Percentiles rank a stretch among this genome's conserved stretches.
Evolutionary conservation across 805 yeast species (phyloP).

Genomic region (Yarrowia hollandica): DNA sequence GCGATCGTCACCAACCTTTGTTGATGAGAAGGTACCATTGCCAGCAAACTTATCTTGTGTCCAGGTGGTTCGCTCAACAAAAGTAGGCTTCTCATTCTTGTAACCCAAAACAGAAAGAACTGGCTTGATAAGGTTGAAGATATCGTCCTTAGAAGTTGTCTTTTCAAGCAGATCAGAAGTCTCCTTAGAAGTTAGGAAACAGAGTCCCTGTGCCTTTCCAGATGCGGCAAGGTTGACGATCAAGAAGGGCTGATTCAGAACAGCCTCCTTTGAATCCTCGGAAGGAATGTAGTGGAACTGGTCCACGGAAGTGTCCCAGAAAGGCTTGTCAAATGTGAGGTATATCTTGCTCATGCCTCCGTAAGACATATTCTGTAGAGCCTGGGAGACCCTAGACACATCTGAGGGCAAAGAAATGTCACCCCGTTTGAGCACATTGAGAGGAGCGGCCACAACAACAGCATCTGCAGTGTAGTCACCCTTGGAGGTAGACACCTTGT

Average conservation of each 20-base stretch:
- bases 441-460: constrained; percentile 38
- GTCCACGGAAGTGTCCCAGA: constrained; percentile 39
- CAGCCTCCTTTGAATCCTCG: constrained; percentile 32
- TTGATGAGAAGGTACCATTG: constrained; percentile 38
- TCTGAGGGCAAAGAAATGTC: constrained; percentile 36
- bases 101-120: constrained; percentile 26
- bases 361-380: constrained; percentile 35
- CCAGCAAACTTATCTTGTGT: constrained; percentile 39
- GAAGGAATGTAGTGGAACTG: constrained; percentile 36
- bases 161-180: constrained; percentile 32
- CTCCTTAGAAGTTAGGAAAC: constrained; percentile 34
- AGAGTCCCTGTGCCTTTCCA: constrained; percentile 35
- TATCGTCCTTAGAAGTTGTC: constrained; percentile 32
- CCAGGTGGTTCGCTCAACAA: constrained; percentile 38
- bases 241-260: constrained; percentile 32
- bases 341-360: constrained; percentile 40
- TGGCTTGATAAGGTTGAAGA: constrained; percentile 36
- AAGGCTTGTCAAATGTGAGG: constrained; percentile 37
- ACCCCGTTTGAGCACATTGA: constrained; percentile 37
- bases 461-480: constrained; percentile 35
- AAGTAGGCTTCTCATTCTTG: constrained; percentile 29
- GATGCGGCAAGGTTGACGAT: constrained; percentile 35
- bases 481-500: constrained; percentile 27
- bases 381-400: constrained; percentile 32
- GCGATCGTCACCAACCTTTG: constrained; percentile 36